These are phyloP conservation scores for Ambrosiella cleistominuta DNA, from an alignment of 2,329 filamentous ascomycete genomes.

Conservation along the genomic window DNA sequence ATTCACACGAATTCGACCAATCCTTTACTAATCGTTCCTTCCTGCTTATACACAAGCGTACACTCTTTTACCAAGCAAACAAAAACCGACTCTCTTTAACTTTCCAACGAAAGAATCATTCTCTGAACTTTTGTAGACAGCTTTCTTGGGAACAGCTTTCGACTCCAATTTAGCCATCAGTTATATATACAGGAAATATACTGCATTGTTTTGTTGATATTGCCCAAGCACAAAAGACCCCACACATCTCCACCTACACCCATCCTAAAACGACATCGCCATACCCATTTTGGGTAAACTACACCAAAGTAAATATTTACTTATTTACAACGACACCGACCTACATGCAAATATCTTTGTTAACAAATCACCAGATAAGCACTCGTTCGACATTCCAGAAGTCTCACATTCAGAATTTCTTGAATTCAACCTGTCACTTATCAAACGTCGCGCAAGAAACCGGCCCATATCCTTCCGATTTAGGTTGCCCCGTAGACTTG, in stretches of 20 bases:
- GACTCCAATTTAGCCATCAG: too few relatives aligned
- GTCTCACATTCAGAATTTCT: neutral
- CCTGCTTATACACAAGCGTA: too few relatives aligned
- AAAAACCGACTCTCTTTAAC: too few relatives aligned
- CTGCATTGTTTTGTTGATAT: too few relatives aligned
- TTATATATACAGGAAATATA: too few relatives aligned
- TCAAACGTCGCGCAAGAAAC: neutral
- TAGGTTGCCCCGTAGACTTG: neutral
- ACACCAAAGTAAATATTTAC: neutral
- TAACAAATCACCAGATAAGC: neutral
- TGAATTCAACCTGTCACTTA: neutral
- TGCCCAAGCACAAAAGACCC: neutral
- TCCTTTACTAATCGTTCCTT: too few relatives aligned
- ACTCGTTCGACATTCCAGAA: neutral
- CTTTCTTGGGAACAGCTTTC: too few relatives aligned
- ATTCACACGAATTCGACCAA: neutral
- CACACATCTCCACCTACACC: too few relatives aligned
- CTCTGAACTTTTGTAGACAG: too few relatives aligned
- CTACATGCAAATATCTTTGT: neutral
- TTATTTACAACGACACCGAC: neutral
- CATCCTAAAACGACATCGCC: neutral
- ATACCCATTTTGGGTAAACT: neutral
- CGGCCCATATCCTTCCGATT: too few relatives aligned
- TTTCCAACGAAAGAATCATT: too few relatives aligned
- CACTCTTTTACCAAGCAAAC: too few relatives aligned